Evolutionary conservation across 208 protist species (phyloP).

Genomic region (Wallacemonas rigidus): DNA sequence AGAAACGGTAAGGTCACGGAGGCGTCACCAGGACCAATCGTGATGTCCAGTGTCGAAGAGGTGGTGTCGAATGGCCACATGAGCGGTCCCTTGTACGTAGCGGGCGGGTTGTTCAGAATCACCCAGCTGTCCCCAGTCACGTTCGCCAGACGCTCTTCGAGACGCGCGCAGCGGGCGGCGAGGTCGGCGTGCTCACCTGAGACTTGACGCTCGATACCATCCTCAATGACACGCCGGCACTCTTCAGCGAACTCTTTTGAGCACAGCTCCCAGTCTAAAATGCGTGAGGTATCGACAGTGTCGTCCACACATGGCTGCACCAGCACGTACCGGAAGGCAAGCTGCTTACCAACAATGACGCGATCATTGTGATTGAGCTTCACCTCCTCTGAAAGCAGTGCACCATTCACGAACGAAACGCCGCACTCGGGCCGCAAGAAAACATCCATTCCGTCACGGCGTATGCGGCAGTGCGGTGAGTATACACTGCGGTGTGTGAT

Average conservation of each 20-base stretch:
- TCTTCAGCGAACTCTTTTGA: conserved; percentile 51
- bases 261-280: conserved; percentile 71
- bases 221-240: neutral
- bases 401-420: conserved; percentile 68
- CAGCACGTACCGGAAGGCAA: conserved; percentile 56
- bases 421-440: conserved; percentile 58
- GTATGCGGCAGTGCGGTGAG: conserved; percentile 64
- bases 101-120: conserved; percentile 58
- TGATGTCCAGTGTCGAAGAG: conserved; percentile 30
- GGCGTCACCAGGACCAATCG: conserved; percentile 37
- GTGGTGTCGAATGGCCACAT: conserved; percentile 52
- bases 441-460: conserved; percentile 33
- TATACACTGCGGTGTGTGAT: conserved; percentile 48
- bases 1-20: conserved; percentile 55
- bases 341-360: conserved; percentile 58
- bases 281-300: conserved; percentile 26
- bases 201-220: conserved; percentile 26
- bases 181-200: conserved; percentile 36
- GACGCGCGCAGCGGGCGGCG: conserved; percentile 26
- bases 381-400: conserved; percentile 40
- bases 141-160: conserved; percentile 39
- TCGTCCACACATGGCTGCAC: conserved; percentile 3
- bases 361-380: conserved; percentile 58
- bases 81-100: conserved; percentile 33
- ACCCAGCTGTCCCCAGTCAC: conserved; percentile 40